Base-by-base conservation (phyloP, 495 filamentous ascomycete genomes). In the Viridothelium virens region DNA sequence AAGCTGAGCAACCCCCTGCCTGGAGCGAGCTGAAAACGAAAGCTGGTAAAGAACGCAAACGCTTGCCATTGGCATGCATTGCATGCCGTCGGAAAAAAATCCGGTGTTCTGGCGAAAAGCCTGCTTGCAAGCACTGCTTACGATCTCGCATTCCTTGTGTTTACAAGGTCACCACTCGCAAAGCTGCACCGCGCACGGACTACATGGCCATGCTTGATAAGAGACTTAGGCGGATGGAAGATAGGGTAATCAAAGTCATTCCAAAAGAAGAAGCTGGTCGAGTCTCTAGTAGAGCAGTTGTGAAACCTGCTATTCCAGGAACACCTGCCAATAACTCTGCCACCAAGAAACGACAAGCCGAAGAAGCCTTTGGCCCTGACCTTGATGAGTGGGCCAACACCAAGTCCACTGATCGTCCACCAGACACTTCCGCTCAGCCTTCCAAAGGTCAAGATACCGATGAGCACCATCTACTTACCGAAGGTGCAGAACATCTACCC, bases 131-230 rank as follows among this genome's bases (percentile, higher is more conserved):
- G 74, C 94, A 98, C 79, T 98, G 94, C 76, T 84, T 95, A 66
- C 84, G 92, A 63, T 96, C 91, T 64, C 85, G 94, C 48, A 96
- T 96, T 71, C 93, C 94, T 4, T 98, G 94, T 74, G 91, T 97
- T n/a, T 98, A 98, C 82, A 97, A 97, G 73, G 90, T 96, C 56
- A 96, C 93, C 0, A 91, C 92, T 10, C 82, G 94, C 68, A 97
- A 97, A 75, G 92, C 92, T 2, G 91, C 92, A n/a, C 93, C 94
- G 46, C 83, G 94, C 65, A 96, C 93, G 16, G 94, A 97, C 75
- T 98, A 97, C 76, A 98, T 97, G 94, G 93, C 93, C 16, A 98
- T 96, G 93, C 77, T 97, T 69, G 94, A 98, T 76, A 95, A 96
- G 76, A 81, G 93, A 56, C 62, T 79, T 63, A 77, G 77, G 79